A percentile compares a stretch with the other conserved stretches of the same genome.
phyloP scores from a whole-genome alignment of 2,329 filamentous ascomycete genomes.

The Coniochaeta sp. region DNA sequence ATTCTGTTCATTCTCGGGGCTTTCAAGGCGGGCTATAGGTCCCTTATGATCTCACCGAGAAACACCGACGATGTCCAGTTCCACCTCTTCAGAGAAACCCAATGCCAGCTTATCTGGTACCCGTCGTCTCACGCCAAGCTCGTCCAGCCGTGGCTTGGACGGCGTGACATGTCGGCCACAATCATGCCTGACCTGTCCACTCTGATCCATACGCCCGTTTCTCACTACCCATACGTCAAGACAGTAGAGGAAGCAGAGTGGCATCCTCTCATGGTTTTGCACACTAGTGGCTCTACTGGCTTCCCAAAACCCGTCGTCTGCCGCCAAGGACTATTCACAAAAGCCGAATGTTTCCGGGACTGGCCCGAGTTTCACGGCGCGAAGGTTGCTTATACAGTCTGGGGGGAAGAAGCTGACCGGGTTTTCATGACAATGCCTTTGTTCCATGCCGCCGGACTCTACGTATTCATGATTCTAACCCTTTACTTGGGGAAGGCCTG shows the following conservation, averaged over 20 bases:
- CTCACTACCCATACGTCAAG: slow-evolving; percentile 11
- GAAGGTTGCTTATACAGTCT: slow-evolving; percentile 18
- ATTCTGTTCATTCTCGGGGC: slow-evolving; percentile 15
- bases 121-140: slow-evolving; percentile 18
- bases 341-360: slow-evolving; percentile 12
- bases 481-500: slow-evolving; percentile 23
- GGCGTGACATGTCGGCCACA: slow-evolving; percentile 28
- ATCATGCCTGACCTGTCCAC: not conserved
- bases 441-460: slow-evolving; percentile 29
- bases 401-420: slow-evolving; percentile 12
- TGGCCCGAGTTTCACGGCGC: slow-evolving; percentile 12
- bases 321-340: slow-evolving; percentile 28
- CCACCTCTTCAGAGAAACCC: slow-evolving; percentile 33
- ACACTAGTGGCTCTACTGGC: slow-evolving; percentile 39
- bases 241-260: slow-evolving; percentile 31
- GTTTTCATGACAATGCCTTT: slow-evolving; percentile 23
- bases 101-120: slow-evolving; percentile 31
- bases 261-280: slow-evolving; percentile 33
- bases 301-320: slow-evolving; percentile 37
- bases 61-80: slow-evolving; percentile 37
- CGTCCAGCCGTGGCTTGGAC: slow-evolving; percentile 28
- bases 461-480: slow-evolving; percentile 12
- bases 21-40: slow-evolving; percentile 26
- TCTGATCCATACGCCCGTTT: slow-evolving; percentile 11
- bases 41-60: slow-evolving; percentile 36